Percentiles rank a stretch among this genome's conserved stretches.
Evolutionary conservation across 805 yeast genomes (phyloP).

Genomic region (Pichia exigua): DNA sequence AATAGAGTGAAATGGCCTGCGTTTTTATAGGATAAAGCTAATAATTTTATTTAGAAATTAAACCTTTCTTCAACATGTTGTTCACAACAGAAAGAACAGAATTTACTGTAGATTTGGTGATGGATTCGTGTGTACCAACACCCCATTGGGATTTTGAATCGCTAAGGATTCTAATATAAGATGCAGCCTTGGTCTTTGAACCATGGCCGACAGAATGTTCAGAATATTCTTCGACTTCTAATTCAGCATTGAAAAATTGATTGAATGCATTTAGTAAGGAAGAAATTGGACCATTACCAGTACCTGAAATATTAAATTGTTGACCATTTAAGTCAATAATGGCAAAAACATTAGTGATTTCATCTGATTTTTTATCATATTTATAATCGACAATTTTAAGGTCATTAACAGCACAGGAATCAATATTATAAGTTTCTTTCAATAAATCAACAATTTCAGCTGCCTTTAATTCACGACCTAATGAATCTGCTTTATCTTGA

Average conservation of each 20-base stretch:
- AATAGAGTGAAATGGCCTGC: not conserved
- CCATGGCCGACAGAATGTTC: conserved; percentile 73
- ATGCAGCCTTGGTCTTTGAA: conserved; percentile 64
- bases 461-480: conserved; percentile 63
- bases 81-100: conserved; percentile 62
- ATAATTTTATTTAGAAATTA: not conserved
- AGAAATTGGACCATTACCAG: conserved; percentile 76
- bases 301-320: conserved; percentile 37
- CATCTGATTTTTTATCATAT: conserved; percentile 29
- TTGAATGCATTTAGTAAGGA: conserved; percentile 61
- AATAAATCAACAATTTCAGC: conserved; percentile 56
- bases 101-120: conserved; percentile 73
- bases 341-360: conserved; percentile 36
- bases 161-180: conserved; percentile 41
- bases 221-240: conserved; percentile 59
- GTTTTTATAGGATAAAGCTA: not conserved
- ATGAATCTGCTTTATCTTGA: conserved; percentile 53
- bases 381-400: conserved; percentile 36
- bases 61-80: conserved; percentile 22
- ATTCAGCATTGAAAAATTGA: conserved; percentile 39
- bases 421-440: conserved; percentile 47
- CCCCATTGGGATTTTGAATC: conserved; percentile 55
- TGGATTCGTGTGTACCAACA: conserved; percentile 87
- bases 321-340: conserved; percentile 32
- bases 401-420: conserved; percentile 27